Evolutionary conservation across 108 stramenopile species (phyloP).

Genomic region (Ochromonas danica): DNA sequence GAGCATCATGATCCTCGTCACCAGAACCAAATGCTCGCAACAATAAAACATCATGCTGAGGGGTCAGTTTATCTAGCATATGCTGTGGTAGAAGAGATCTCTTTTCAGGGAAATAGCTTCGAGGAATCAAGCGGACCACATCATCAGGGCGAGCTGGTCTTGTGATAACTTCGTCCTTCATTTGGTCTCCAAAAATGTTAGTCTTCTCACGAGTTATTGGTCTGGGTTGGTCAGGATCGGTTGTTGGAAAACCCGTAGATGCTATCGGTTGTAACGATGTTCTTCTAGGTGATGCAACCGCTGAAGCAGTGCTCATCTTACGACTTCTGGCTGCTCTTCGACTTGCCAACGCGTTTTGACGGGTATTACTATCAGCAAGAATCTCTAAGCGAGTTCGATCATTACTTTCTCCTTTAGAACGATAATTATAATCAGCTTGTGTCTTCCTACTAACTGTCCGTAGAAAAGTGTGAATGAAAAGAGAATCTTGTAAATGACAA

Average conservation of each 20-base stretch:
- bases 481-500: not conserved
- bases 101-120: too few relatives aligned
- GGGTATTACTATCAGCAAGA: not conserved
- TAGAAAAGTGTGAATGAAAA: not conserved
- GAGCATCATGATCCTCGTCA: too few relatives aligned
- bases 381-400: not conserved
- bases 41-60: too few relatives aligned
- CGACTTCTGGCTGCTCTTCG: not conserved
- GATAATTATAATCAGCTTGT: not conserved
- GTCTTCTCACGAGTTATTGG: not conserved
- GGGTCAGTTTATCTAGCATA: not conserved
- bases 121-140: not conserved
- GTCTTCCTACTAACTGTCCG: not conserved
- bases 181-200: not conserved
- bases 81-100: not conserved
- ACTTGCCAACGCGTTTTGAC: not conserved
- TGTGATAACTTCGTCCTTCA: not conserved
- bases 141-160: not conserved
- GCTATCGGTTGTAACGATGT: too few relatives aligned
- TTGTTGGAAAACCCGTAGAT: not conserved
- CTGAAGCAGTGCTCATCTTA: not conserved
- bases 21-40: too few relatives aligned
- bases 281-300: too few relatives aligned
- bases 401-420: constrained; percentile 4
- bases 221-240: not conserved